These are phyloP conservation scores for Jatropha multifida DNA, from an alignment of 441 rosid species.

Conservation along the genomic window DNA sequence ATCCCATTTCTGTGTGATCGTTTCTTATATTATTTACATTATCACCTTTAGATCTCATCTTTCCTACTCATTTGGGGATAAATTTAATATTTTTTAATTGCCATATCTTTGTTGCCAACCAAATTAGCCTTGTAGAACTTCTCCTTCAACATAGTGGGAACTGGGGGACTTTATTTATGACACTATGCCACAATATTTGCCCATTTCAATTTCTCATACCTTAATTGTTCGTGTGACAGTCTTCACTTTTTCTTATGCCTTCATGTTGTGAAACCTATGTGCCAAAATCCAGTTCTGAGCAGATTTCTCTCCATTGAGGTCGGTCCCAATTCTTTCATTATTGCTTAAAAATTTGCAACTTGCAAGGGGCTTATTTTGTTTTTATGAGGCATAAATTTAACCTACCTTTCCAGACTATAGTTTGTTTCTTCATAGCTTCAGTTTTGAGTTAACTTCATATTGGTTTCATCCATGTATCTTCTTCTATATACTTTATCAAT, in stretches of 20 bases:
- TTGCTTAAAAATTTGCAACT: neutral
- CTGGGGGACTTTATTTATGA: neutral
- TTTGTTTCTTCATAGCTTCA: neutral
- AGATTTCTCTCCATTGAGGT: neutral
- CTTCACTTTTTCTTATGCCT: neutral
- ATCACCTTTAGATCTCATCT: neutral
- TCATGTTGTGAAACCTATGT: neutral
- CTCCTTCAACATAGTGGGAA: neutral
- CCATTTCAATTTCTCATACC: neutral
- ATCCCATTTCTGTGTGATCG: neutral
- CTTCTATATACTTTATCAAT: neutral
- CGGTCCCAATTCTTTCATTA: neutral
- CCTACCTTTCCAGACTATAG: neutral
- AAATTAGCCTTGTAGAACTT: neutral
- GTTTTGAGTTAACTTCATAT: neutral
- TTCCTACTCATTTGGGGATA: neutral
- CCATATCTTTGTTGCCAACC: no score
- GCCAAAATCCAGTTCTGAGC: neutral
- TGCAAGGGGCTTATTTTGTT: neutral
- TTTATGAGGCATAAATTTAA: neutral
- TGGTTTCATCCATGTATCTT: neutral
- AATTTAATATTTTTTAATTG: no score
- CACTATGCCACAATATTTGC: neutral
- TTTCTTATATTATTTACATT: neutral
- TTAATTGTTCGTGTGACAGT: neutral